Percentiles rank a stretch among this genome's conserved stretches.
Conservation (phyloP, 257 asterid species). For the Osmanthus fragrans region DNA sequence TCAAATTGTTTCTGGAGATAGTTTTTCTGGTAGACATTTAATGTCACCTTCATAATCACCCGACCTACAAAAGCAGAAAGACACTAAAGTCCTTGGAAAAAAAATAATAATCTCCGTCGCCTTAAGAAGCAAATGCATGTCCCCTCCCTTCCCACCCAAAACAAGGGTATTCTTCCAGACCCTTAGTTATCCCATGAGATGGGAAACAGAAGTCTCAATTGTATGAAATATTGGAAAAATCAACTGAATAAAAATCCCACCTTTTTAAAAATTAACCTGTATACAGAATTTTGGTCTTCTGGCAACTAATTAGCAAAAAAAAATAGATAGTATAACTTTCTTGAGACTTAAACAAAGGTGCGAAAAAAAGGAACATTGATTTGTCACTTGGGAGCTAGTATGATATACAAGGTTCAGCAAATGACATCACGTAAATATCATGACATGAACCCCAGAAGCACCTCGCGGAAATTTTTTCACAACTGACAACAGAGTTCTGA, state of each 20-base stretch:
- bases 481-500: neutral
- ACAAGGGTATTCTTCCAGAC: slow-evolving; percentile 1
- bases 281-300: neutral
- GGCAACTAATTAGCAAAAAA: neutral
- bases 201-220: slow-evolving; percentile 15
- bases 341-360: slow-evolving; percentile 4
- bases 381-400: neutral
- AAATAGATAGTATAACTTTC: neutral
- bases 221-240: slow-evolving; percentile 1
- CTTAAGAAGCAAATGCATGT: neutral
- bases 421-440: neutral
- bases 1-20: neutral
- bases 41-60: neutral
- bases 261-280: neutral
- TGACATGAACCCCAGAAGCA: neutral
- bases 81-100: neutral
- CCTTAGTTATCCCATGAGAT: slow-evolving; percentile 8
- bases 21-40: neutral
- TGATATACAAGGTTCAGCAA: neutral
- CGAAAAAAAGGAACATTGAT: neutral
- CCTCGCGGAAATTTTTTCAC: neutral
- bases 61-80: neutral
- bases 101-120: neutral
- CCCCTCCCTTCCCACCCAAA: neutral
- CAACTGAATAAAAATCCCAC: neutral